These are phyloP conservation scores for Puccinia horiana DNA, from an alignment of 1,284 basidiomycete genomes.

Conservation along the genomic window DNA sequence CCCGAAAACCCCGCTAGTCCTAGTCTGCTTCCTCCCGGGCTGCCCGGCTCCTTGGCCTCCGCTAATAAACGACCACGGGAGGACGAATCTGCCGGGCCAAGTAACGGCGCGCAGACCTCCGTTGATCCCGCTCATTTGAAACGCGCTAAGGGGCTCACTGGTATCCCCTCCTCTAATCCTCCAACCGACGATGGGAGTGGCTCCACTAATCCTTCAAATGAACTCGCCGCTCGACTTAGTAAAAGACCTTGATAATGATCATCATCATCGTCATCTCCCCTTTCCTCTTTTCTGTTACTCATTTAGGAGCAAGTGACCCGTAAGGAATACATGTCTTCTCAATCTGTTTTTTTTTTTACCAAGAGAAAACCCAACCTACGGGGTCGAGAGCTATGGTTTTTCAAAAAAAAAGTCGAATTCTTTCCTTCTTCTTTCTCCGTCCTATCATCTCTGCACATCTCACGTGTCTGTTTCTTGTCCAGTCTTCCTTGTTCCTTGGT, in stretches of 20 bases:
- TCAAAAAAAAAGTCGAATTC: too few species aligned
- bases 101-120: background rate
- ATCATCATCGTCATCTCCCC: too few species aligned
- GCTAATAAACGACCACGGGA: constrained; percentile 12
- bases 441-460: too few species aligned
- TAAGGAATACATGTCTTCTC: too few species aligned
- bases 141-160: background rate
- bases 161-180: background rate
- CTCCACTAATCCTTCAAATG: background rate
- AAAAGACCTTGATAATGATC: constrained; percentile 37
- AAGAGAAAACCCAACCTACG: too few species aligned
- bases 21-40: background rate
- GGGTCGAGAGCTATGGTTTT: too few species aligned
- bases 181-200: background rate
- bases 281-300: background rate
- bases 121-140: background rate
- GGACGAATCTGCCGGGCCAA: background rate
- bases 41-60: background rate
- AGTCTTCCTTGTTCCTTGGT: too few species aligned
- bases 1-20: background rate
- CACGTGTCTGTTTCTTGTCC: too few species aligned
- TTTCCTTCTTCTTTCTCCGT: too few species aligned
- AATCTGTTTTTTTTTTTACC: too few species aligned
- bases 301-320: background rate
- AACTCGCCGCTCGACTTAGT: constrained; percentile 29